phyloP scores from a whole-genome alignment of 768 basidiomycete species.

The Daedalea quercina region DNA sequence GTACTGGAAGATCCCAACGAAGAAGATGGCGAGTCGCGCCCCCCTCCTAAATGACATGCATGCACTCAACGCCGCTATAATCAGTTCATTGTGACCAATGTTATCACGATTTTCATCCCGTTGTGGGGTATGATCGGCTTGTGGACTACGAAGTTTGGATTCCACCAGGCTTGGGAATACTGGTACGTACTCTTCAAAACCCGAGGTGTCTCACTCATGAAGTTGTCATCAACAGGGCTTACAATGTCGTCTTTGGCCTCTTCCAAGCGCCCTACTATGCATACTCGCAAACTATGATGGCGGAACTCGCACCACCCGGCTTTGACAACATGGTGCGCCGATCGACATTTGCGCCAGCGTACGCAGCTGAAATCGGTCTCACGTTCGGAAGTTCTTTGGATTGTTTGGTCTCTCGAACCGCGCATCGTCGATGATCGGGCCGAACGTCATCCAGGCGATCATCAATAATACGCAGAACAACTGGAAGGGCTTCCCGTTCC shows the following conservation, averaged over 20 bases:
- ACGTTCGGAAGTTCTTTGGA: conserved; percentile 62
- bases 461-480: conserved; percentile 66
- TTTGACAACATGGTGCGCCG: conserved; percentile 68
- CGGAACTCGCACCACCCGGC: conserved; percentile 80
- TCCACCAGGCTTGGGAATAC: conserved; percentile 84
- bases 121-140: conserved; percentile 86
- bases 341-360: background rate
- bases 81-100: conserved; percentile 72
- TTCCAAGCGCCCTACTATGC: conserved; percentile 89
- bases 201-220: background rate
- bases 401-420: conserved; percentile 81
- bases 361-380: background rate
- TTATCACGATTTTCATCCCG: conserved; percentile 71
- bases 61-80: background rate
- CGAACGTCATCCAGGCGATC: conserved; percentile 80
- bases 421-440: conserved; percentile 83
- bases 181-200: conserved; percentile 42
- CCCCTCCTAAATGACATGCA: background rate
- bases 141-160: conserved; percentile 75
- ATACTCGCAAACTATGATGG: conserved; percentile 84
- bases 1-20: conserved; percentile 73
- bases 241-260: conserved; percentile 73
- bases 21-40: conserved; percentile 56
- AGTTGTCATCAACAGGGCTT: conserved; percentile 45
- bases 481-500: conserved; percentile 82